Conservation (phyloP, 2,329 filamentous ascomycete genomes). For the Calonectria pauciramosa region DNA sequence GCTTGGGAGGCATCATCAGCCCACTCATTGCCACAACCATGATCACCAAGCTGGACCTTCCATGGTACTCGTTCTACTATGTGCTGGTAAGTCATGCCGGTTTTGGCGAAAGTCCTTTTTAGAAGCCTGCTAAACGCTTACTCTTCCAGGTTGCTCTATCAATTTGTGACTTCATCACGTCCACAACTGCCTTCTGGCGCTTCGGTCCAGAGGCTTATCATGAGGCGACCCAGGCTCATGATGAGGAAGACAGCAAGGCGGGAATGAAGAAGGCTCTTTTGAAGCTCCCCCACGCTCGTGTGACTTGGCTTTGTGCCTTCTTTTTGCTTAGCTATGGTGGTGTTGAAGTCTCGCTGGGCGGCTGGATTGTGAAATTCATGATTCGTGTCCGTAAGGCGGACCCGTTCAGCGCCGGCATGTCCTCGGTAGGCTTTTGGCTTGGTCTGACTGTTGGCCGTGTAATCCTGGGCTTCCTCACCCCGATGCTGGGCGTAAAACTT, state of each 20-base stretch:
- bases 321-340: conserved; percentile 86
- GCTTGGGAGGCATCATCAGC: conserved; percentile 75
- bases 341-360: conserved; percentile 80
- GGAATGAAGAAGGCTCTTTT: conserved; percentile 53
- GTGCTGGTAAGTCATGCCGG: conserved; percentile 69
- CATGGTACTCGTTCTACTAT: conserved; percentile 83
- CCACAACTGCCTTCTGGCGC: conserved; percentile 71
- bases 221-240: conserved; percentile 47
- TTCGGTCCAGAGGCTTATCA: conserved; percentile 69
- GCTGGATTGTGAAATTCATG: conserved; percentile 91
- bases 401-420: conserved; percentile 79
- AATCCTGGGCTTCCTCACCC: conserved; percentile 80
- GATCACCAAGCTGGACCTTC: conserved; percentile 71
- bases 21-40: conserved; percentile 79
- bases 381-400: conserved; percentile 76
- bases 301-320: conserved; percentile 78
- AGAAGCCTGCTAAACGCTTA: background rate
- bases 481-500: conserved; percentile 77
- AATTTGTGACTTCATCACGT: conserved; percentile 48
- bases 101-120: background rate
- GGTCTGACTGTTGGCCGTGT: conserved; percentile 81
- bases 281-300: conserved; percentile 58
- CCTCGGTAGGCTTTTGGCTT: conserved; percentile 85
- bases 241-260: conserved; percentile 38
- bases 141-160: conserved; percentile 29